phyloP scores from a whole-genome alignment of 768 basidiomycete species.

The Trametes cubensis region DNA sequence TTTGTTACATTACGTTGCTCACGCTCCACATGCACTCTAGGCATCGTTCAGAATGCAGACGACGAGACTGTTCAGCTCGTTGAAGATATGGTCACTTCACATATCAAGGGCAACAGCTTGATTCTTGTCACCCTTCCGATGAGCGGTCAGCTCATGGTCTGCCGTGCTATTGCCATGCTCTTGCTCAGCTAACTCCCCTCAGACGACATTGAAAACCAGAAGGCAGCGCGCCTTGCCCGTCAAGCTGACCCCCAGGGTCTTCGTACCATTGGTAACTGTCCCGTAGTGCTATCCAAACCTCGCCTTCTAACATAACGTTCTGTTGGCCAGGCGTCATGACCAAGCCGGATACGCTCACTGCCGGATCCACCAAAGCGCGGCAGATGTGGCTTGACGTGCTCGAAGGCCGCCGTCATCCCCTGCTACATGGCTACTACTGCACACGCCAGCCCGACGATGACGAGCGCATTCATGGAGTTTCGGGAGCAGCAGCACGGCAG shows the following conservation, averaged over 20 bases:
- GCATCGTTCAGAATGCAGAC: slow-evolving; percentile 15
- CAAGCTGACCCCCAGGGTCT: slow-evolving; percentile 58
- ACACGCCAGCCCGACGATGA: slow-evolving; percentile 67
- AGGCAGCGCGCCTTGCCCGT: slow-evolving; percentile 64
- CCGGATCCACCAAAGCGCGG: slow-evolving; percentile 46
- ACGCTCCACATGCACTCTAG: slow-evolving; percentile 28
- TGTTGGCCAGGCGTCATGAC: slow-evolving; percentile 59
- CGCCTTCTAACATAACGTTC: no score
- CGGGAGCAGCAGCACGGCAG: slow-evolving; percentile 42
- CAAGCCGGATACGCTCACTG: slow-evolving; percentile 61
- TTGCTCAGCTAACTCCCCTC: neutral
- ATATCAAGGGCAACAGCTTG: slow-evolving; percentile 63
- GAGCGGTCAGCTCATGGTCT: slow-evolving; percentile 32
- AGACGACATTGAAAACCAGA: slow-evolving; percentile 84
- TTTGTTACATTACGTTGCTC: slow-evolving; percentile 24
- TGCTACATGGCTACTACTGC: slow-evolving; percentile 59
- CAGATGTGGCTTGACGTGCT: slow-evolving; percentile 55
- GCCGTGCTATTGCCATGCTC: slow-evolving; percentile 36
- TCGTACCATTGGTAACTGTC: slow-evolving; percentile 63
- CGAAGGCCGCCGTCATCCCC: slow-evolving; percentile 46
- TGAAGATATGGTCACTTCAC: slow-evolving; percentile 54
- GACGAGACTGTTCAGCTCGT: slow-evolving; percentile 48
- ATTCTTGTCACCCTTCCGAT: slow-evolving; percentile 51
- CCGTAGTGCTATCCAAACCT: neutral
- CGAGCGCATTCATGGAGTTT: slow-evolving; percentile 46